A percentile compares a stretch with the other conserved stretches of the same genome.
These are phyloP conservation scores for Thraustotheca clavata DNA, from an alignment of 352 stramenopile genomes.

Conservation along the genomic window DNA sequence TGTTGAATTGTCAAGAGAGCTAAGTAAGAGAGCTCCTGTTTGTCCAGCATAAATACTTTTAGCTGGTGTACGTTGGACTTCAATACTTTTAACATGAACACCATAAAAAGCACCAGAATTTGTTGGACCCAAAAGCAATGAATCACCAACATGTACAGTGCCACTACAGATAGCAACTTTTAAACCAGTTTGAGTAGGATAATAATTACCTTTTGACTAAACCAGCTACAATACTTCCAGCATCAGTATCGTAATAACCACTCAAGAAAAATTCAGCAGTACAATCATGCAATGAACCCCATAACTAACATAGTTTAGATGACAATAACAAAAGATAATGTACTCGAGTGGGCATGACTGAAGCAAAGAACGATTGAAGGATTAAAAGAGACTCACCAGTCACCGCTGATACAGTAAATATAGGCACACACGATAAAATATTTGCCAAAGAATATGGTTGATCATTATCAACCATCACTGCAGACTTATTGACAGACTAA, in stretches of 20 bases:
- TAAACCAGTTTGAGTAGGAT: neutral
- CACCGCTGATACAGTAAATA: conserved; percentile 59
- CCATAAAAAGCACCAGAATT: conserved; percentile 47
- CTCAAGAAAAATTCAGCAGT: conserved; percentile 69
- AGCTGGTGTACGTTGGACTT: conserved; percentile 64
- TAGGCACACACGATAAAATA: too few relatives aligned
- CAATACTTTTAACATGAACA: conserved; percentile 63
- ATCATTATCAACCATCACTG: too few relatives aligned
- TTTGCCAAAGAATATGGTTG: too few relatives aligned
- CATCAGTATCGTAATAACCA: conserved; percentile 67
- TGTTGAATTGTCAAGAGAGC: conserved; percentile 25
- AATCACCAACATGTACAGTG: conserved; percentile 50
- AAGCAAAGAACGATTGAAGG: conserved; percentile 47
- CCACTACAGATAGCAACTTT: conserved; percentile 26
- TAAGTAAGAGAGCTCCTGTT: conserved; percentile 57
- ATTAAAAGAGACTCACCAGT: conserved; percentile 39
- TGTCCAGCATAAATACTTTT: conserved; percentile 52
- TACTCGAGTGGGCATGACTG: conserved; percentile 50
- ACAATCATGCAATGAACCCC: conserved; percentile 31
- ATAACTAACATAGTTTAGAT: conserved; percentile 1
- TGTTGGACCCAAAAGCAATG: conserved; percentile 57
- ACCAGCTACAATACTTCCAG: conserved; percentile 61
- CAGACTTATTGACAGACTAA: too few relatives aligned
- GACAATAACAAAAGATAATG: neutral
- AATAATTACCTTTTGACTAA: conserved; percentile 40